Evolutionary conservation across 371 early-diverging fungal species (phyloP).

Genomic region (Massospora cicadina): DNA sequence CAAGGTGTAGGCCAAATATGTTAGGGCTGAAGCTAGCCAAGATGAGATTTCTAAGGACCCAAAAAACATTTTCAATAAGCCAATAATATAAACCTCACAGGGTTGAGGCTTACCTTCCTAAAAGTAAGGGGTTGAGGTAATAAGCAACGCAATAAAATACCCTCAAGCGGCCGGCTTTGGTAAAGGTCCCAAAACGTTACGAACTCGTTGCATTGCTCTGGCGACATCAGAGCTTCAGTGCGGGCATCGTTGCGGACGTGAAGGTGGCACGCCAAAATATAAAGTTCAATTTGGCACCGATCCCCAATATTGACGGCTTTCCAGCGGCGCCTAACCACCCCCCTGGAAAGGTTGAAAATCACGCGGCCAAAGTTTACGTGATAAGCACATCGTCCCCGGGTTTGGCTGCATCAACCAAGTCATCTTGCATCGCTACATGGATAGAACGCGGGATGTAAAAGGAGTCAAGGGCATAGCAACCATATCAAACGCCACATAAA

Average conservation of each 20-base stretch:
- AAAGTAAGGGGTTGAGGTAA: constrained; percentile 21
- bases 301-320: constrained; percentile 19
- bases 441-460: constrained; percentile 34
- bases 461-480: neutral
- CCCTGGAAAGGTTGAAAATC: constrained; percentile 13
- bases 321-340: constrained; percentile 33
- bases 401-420: constrained; percentile 40
- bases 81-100: no score
- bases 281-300: constrained; percentile 36
- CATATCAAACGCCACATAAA: neutral
- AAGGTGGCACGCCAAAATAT: constrained; percentile 34
- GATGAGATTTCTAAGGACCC: constrained; percentile 31
- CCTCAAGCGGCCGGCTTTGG: constrained; percentile 16
- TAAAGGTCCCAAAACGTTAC: constrained; percentile 28
- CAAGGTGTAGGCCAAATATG: constrained; percentile 36
- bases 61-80: no score
- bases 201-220: constrained; percentile 29
- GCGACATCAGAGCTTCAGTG: constrained; percentile 19
- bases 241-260: constrained; percentile 28
- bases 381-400: constrained; percentile 46
- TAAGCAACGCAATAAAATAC: constrained; percentile 44
- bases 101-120: constrained; percentile 68
- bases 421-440: constrained; percentile 38
- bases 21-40: constrained; percentile 37
- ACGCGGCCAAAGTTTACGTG: constrained; percentile 18